Evolutionary conservation across 192 early-diverging fungal genomes (phyloP).

Genomic region (Gaertneriomyces sp.): DNA sequence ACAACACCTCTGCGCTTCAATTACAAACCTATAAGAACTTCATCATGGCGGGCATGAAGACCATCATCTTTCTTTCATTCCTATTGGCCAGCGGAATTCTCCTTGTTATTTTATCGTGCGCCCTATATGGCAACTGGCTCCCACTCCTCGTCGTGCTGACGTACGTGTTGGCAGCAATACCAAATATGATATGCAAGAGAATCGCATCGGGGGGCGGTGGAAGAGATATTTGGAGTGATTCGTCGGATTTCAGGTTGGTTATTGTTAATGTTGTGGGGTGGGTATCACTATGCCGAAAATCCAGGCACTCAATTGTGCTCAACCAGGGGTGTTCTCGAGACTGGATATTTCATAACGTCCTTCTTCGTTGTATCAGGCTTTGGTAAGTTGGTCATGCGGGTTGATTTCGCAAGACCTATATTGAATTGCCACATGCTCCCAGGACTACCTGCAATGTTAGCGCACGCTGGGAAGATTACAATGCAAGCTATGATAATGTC

Average conservation of each 20-base stretch:
- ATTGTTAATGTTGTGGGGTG: constrained; percentile 53
- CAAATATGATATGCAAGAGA: constrained; percentile 80
- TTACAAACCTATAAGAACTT: no score
- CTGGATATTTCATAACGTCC: constrained; percentile 78
- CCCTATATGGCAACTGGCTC: constrained; percentile 94
- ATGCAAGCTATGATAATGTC: constrained; percentile 85
- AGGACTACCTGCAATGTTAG: constrained; percentile 27
- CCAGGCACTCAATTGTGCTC: constrained; percentile 18
- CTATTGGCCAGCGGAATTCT: constrained; percentile 88
- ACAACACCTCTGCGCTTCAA: no score
- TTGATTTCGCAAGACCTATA: neutral
- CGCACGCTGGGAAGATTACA: constrained; percentile 61
- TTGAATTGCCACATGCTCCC: neutral
- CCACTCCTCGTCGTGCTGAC: constrained; percentile 90
- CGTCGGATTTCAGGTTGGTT: constrained; percentile 17
- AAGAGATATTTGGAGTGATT: constrained; percentile 18
- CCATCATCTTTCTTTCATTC: constrained; percentile 84
- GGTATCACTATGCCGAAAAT: neutral
- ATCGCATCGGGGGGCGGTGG: constrained; percentile 58
- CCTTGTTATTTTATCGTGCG: constrained; percentile 91
- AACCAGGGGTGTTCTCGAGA: constrained; percentile 48
- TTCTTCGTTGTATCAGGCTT: constrained; percentile 91
- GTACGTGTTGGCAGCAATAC: constrained; percentile 86
- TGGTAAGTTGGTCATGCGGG: constrained; percentile 47
- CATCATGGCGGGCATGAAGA: constrained; percentile 43